phyloP scores from a whole-genome alignment of 2,329 filamentous ascomycete genomes.

The Botrytis cinerea region DNA sequence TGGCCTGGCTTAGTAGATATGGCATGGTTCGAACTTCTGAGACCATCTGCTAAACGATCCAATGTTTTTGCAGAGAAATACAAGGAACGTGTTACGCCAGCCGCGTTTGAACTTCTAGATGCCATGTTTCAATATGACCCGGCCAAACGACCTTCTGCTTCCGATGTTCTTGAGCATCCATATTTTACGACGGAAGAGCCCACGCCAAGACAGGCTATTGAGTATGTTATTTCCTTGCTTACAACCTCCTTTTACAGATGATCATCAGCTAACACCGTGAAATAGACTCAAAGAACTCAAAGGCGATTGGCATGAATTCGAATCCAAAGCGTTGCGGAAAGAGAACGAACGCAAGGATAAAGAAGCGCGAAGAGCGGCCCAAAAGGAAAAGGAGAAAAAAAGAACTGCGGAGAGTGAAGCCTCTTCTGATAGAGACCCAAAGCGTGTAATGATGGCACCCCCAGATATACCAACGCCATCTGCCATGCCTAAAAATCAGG shows the following conservation, averaged over 20 bases:
- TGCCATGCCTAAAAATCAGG: not conserved
- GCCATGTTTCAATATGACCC: constrained; percentile 92
- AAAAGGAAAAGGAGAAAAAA: constrained; percentile 41
- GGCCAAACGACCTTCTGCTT: constrained; percentile 75
- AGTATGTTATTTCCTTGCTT: constrained; percentile 57
- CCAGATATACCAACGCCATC: constrained; percentile 26
- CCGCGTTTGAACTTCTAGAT: constrained; percentile 78
- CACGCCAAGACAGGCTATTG: constrained; percentile 71
- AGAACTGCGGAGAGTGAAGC: constrained; percentile 33
- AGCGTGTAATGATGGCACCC: constrained; percentile 35
- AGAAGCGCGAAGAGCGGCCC: constrained; percentile 39
- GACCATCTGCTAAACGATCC: constrained; percentile 71
- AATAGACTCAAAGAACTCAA: constrained; percentile 70
- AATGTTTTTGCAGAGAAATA: constrained; percentile 84
- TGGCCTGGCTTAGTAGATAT: constrained; percentile 93
- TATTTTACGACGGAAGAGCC: constrained; percentile 90
- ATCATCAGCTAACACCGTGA: constrained; percentile 34
- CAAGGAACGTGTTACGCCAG: constrained; percentile 71
- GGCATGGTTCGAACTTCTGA: constrained; percentile 93
- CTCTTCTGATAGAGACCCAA: constrained; percentile 34
- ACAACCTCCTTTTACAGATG: not conserved
- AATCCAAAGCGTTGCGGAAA: constrained; percentile 90
- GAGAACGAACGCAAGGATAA: constrained; percentile 73
- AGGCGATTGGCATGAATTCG: constrained; percentile 98
- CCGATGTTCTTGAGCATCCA: constrained; percentile 78